Base-by-base conservation (phyloP, 2,329 filamentous ascomycete genomes). In the Alternaria sp. region DNA sequence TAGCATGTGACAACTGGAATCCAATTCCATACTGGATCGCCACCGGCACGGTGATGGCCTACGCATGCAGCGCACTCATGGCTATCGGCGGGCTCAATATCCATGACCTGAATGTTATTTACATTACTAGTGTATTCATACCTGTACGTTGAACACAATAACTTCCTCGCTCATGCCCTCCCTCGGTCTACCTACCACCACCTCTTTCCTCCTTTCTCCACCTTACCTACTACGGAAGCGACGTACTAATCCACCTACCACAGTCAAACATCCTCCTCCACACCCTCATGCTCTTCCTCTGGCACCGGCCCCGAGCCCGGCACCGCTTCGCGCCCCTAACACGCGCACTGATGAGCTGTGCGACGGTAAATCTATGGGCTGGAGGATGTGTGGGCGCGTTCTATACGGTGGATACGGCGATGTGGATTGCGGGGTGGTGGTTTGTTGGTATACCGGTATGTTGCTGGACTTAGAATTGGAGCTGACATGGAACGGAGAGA, bases 401-500 rank as follows among this genome's bases (percentile, higher is more conserved):
- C 30, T 52, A 51, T n/a, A 25, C 21, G 4, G 17, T 44, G 30
- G 15, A 40, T n/a, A 19, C 40, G 23, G 32, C 43, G 5, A 51
- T 58, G 46, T 58, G 45, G 56, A 52, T 28, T 28, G 56, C 23
- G 13, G 56, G 56, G 12, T 58, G 56, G 56, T 58, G 56, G 56
- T 58, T 58, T 51, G 12, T 58, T 11, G 46, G 56, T 5, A 58
- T 58, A 40, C 56, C 56, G 56, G 56, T 58, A 58, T 6, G 46
- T 12, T 25, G 4, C 21, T 3, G 19, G 10, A 43, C 3, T 21
- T 21, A 9, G n/a, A n/a, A n/a, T n/a, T n/a, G n/a, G n/a, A n/a
- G n/a, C n/a, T n/a, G n/a, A n/a, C n/a, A n/a, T n/a, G n/a, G n/a
- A n/a, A n/a, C n/a, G n/a, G n/a, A n/a, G n/a, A n/a, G n/a, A n/a